phyloP scores from a whole-genome alignment of 805 yeast species.

The Tetrapisispora namnaoensis region DNA sequence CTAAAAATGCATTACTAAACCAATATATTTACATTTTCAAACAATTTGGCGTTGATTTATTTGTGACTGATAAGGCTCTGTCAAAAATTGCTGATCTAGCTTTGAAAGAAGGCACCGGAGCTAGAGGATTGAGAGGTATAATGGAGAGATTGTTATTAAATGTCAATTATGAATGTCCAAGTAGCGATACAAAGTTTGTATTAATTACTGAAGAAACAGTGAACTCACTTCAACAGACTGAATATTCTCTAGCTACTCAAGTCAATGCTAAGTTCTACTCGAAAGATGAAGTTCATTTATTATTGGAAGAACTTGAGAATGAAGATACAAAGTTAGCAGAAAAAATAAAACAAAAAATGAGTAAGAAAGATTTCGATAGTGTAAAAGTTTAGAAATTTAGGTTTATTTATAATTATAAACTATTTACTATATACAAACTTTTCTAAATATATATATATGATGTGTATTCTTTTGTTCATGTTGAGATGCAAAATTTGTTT shows the following conservation, averaged over 20 bases:
- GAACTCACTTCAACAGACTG: conserved; percentile 29
- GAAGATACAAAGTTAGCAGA: conserved; percentile 36
- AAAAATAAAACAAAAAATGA: conserved; percentile 10
- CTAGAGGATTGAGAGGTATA: conserved; percentile 47
- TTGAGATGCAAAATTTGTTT: conserved; percentile 1
- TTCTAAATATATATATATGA: background rate
- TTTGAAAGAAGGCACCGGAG: conserved; percentile 47
- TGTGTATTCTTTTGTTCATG: background rate
- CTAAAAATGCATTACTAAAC: conserved; percentile 43
- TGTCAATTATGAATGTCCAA: conserved; percentile 52
- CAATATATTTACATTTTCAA: conserved; percentile 47
- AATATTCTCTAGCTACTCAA: conserved; percentile 23
- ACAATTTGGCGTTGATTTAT: conserved; percentile 42
- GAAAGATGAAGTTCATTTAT: conserved; percentile 34
- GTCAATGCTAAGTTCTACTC: conserved; percentile 37
- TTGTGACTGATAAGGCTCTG: conserved; percentile 41
- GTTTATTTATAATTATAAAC: conserved; percentile 1
- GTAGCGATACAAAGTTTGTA: conserved; percentile 43
- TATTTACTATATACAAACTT: conserved; percentile 1
- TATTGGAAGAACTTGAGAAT: conserved; percentile 32
- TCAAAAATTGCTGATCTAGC: conserved; percentile 41
- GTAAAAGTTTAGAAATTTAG: background rate
- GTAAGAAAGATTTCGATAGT: too few relatives aligned
- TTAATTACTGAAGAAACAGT: conserved; percentile 39
- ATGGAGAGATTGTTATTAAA: conserved; percentile 42